phyloP scores from a whole-genome alignment of 2,329 filamentous ascomycete species.

The Biscogniauxia sp. region DNA sequence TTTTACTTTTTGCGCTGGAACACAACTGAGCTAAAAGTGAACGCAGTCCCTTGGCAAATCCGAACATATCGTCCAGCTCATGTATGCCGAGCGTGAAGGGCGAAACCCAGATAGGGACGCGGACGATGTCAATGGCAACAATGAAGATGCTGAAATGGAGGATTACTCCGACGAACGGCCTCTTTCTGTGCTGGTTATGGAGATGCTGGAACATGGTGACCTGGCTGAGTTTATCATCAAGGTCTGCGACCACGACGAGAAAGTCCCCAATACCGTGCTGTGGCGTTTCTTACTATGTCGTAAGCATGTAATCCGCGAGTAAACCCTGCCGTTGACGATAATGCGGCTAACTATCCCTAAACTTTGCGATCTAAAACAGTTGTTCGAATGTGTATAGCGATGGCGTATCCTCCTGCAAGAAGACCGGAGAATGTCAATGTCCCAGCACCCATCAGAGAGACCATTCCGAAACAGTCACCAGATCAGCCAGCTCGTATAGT shows the following conservation, averaged over 20 bases:
- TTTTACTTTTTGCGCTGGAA: background rate
- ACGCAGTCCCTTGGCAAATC: background rate
- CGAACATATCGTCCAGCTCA: conserved; percentile 14
- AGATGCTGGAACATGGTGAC: conserved; percentile 18
- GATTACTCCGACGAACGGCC: background rate
- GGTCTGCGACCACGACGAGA: conserved; percentile 3
- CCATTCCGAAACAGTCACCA: background rate
- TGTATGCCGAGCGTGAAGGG: background rate
- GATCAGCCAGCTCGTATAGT: conserved; percentile 7
- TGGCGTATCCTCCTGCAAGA: conserved; percentile 12
- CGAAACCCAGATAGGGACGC: background rate
- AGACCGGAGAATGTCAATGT: background rate
- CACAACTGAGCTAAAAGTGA: background rate
- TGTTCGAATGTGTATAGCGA: conserved; percentile 16
- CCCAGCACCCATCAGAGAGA: conserved; percentile 11
- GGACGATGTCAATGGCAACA: background rate
- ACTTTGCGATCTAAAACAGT: conserved; percentile 6
- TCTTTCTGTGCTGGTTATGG: conserved; percentile 11
- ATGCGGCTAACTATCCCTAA: no score
- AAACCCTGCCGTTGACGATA: no score
- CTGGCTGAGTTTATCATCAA: conserved; percentile 6
- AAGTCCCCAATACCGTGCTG: conserved; percentile 12
- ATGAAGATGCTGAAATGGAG: background rate
- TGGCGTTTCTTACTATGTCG: conserved; percentile 18
- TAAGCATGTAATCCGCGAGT: conserved; percentile 4